Evolutionary conservation across 2,329 filamentous ascomycete species (phyloP).

Genomic region (Cladophialophora psammophila): DNA sequence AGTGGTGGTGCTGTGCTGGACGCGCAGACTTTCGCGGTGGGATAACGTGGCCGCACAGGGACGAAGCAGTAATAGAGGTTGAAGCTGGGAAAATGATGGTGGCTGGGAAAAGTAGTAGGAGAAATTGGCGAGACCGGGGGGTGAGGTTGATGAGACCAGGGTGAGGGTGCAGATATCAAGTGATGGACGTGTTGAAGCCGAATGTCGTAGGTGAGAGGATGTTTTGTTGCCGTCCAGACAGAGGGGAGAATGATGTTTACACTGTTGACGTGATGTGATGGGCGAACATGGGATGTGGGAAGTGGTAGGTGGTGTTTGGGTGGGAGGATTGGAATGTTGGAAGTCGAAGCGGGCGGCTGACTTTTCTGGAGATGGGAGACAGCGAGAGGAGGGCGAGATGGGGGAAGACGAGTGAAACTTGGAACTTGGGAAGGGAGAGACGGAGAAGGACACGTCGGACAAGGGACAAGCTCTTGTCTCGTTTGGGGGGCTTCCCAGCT

Average conservation of each 20-base stretch:
- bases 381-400: neutral
- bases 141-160: slow-evolving; percentile 14
- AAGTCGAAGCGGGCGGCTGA: slow-evolving; percentile 22
- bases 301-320: slow-evolving; percentile 9
- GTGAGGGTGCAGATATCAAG: neutral
- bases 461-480: neutral
- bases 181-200: slow-evolving; percentile 7
- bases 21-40: slow-evolving; percentile 29
- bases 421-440: neutral
- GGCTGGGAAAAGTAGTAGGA: slow-evolving; percentile 30
- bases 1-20: slow-evolving; percentile 27
- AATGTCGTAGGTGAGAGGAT: neutral
- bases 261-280: slow-evolving; percentile 20
- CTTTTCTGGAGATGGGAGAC: slow-evolving; percentile 6
- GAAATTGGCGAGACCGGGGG: slow-evolving; percentile 33
- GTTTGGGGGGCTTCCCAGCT: neutral
- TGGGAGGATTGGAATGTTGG: slow-evolving; percentile 33
- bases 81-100: slow-evolving; percentile 34
- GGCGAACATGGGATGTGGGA: slow-evolving; percentile 6
- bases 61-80: neutral
- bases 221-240: neutral
- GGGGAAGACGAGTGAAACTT: neutral
- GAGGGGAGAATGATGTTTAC: slow-evolving; percentile 23
- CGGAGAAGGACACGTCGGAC: neutral
- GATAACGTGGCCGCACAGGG: slow-evolving; percentile 18